A percentile compares a stretch with the other conserved stretches of the same genome.
Conservation (phyloP, 805 yeast species). For the Jamesozyma spencerorum region DNA sequence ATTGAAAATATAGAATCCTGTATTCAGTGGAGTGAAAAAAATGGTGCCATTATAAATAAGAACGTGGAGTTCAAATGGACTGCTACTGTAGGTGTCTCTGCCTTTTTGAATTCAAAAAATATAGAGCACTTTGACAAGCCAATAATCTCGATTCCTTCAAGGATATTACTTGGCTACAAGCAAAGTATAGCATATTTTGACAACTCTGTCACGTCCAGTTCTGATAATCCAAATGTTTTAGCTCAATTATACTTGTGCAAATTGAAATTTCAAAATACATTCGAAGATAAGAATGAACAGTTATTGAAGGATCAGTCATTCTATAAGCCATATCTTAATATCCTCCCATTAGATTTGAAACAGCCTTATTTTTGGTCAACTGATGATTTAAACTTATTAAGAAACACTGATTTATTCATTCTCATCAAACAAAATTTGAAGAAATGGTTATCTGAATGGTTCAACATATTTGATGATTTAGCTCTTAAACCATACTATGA, state of each 20-base stretch:
- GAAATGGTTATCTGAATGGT: conserved; percentile 54
- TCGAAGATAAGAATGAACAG: conserved; percentile 5
- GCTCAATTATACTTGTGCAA: conserved; percentile 35
- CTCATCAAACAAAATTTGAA: conserved; percentile 41
- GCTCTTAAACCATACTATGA: conserved; percentile 2
- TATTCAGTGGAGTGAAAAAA: conserved; percentile 32
- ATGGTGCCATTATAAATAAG: conserved; percentile 33
- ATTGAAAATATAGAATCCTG: conserved; percentile 11
- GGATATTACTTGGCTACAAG: conserved; percentile 31
- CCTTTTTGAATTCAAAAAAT: conserved; percentile 8
- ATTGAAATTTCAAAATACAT: conserved; percentile 32
- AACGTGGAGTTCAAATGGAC: conserved; percentile 28
- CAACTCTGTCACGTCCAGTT: conserved; percentile 2
- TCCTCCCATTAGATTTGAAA: conserved; percentile 41
- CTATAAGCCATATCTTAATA: conserved; percentile 39
- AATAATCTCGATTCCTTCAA: conserved; percentile 34
- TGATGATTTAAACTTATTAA: conserved; percentile 40
- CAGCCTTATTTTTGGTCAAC: conserved; percentile 62
- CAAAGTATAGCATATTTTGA: conserved; percentile 28
- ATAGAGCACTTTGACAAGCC: conserved; percentile 6
- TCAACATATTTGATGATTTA: conserved; percentile 4
- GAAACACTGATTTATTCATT: conserved; percentile 63
- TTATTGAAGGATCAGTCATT: conserved; percentile 7
- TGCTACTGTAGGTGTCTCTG: conserved; percentile 28
- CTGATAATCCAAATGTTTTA: conserved; percentile 26